Evolutionary conservation across 768 basidiomycete species (phyloP), one percentile per base, ranked within the genome.

Genomic region (Trametes elegans): DNA sequence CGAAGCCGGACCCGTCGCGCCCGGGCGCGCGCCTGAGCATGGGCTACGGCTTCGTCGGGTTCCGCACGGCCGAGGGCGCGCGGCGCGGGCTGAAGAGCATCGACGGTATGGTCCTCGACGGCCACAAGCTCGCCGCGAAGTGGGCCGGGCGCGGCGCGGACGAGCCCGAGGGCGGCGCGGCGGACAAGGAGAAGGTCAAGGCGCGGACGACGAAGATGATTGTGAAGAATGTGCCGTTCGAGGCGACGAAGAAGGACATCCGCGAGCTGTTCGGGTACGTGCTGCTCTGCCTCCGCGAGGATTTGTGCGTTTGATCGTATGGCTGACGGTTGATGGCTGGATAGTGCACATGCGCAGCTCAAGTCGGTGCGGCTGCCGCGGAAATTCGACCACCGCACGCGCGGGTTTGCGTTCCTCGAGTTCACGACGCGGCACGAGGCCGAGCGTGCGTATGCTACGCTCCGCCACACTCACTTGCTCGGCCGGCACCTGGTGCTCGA

Each of bases 141-240:
- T 95, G 94, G 54, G 92, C 96, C 2, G 90, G 90, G 18, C 79
- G 94, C 6, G 93, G 92, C 0, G 70, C 67, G 8, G 84, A 83
- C 35, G 88, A 84, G 31, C 83, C 81, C 45, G 74, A 68, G 58
- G 68, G 62, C 44, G 73, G 72, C 39, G 68, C 63, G 14, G 74
- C 66, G 28, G 75, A 69, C 52, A 71, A 66, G 23, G 73, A 62
- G 14, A 61, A 60, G 8, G 70, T 73, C 27, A 85, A 81, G 73
- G 82, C 79, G 45, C 79, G 79, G 55, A 88, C 89, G 58, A 90
- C 93, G 60, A 98, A 98, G 83, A 86, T 98, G 80, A 84, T 98
- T 46, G 93, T 98, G 62, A 98, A 98, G 83, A 99, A 99, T 64
- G 80, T 98, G 49, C 94, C 97, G 35, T 99, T 99, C 74, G 97